Percentiles rank a stretch among this genome's conserved stretches.
These are phyloP conservation scores for Fusarium begoniae DNA, from an alignment of 2,329 filamentous ascomycete genomes.

Conservation along the genomic window DNA sequence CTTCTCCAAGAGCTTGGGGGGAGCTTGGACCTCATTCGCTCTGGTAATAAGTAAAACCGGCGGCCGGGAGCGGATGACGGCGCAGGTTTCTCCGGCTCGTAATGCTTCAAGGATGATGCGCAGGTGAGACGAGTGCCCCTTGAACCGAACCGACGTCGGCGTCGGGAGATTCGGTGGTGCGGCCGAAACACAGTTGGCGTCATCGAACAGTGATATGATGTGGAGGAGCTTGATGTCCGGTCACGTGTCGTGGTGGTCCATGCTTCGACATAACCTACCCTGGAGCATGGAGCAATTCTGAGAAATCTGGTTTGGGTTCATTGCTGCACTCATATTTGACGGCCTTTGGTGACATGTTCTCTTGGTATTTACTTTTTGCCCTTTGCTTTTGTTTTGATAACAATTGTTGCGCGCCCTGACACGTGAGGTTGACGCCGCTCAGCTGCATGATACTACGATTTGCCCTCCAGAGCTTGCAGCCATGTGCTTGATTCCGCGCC, in stretches of 20 bases:
- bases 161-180: conserved; percentile 5
- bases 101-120: conserved; percentile 3
- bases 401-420: neutral
- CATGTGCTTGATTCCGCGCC: conserved; percentile 11
- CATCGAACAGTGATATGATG: conserved; percentile 29
- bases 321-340: neutral
- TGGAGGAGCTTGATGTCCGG: neutral
- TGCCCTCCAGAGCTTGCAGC: neutral
- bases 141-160: conserved; percentile 18
- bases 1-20: conserved; percentile 1
- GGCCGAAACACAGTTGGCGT: conserved; percentile 17
- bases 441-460: neutral
- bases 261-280: accelerated
- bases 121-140: conserved; percentile 6
- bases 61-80: conserved; percentile 8
- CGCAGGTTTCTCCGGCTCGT: conserved; percentile 26
- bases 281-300: neutral
- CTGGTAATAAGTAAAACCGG: neutral
- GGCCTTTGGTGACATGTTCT: neutral
- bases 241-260: neutral
- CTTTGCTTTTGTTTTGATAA: neutral
- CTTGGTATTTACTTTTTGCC: neutral
- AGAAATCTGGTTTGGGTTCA: neutral
- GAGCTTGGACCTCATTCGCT: conserved; percentile 17
- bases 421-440: neutral